Evolutionary conservation across 192 early-diverging fungal genomes (phyloP).

Genomic region (Blastocladiella britannica): DNA sequence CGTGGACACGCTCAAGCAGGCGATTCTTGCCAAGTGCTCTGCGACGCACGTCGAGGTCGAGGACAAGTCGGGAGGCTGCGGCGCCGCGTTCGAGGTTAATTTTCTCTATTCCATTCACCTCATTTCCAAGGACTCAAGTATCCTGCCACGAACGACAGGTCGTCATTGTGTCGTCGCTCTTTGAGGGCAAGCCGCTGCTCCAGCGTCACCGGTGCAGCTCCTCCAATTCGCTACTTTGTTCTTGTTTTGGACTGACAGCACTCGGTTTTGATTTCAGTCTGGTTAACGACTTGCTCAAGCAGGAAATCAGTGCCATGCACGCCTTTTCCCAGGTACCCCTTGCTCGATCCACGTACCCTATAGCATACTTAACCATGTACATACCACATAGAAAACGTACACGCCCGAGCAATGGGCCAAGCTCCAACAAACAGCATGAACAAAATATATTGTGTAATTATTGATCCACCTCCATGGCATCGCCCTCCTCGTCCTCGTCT

Average conservation of each 20-base stretch:
- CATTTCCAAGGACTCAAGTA: too few species aligned
- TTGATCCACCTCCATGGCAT: constrained; percentile 1
- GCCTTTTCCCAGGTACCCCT: constrained; percentile 58
- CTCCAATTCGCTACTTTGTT: not conserved
- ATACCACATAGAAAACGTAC: constrained; percentile 44
- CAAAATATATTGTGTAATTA: not conserved
- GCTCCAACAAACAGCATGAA: too few species aligned
- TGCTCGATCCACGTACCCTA: not conserved
- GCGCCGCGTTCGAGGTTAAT: constrained; percentile 59
- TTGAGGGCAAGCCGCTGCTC: constrained; percentile 46
- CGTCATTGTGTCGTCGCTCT: constrained; percentile 46
- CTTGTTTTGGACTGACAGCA: not conserved
- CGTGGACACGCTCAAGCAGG: constrained; percentile 9
- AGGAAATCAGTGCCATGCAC: constrained; percentile 56
- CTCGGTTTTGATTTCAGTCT: constrained; percentile 12
- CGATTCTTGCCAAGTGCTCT: constrained; percentile 14
- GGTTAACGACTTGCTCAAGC: constrained; percentile 60
- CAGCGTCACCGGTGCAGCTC: constrained; percentile 44
- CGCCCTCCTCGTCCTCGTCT: constrained; percentile 18
- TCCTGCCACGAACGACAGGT: too few species aligned
- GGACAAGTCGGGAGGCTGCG: constrained; percentile 57
- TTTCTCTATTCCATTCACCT: too few species aligned
- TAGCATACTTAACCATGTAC: not conserved
- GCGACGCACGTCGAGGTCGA: constrained; percentile 20
- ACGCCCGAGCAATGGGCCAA: constrained; percentile 38